phyloP scores from a whole-genome alignment of 345 rosid species.

The Erucastrum elatum region DNA sequence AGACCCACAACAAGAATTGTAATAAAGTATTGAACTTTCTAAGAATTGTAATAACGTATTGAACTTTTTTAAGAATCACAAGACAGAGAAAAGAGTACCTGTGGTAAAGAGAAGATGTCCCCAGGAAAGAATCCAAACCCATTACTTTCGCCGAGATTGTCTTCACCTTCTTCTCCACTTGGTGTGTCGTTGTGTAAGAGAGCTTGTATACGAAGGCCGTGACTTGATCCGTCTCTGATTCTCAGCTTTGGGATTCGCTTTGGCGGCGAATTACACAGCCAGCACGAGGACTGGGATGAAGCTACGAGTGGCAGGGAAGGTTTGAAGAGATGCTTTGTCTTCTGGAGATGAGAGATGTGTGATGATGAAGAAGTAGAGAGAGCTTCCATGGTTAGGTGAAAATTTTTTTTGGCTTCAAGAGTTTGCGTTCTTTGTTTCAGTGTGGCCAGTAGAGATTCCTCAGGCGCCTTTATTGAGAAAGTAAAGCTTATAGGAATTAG shows the following conservation, averaged over 20 bases:
- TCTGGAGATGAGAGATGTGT: slow-evolving; percentile 42
- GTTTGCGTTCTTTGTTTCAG: not conserved
- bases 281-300: slow-evolving; percentile 42
- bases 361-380: slow-evolving; percentile 42
- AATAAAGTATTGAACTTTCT: not conserved
- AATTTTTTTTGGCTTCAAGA: slow-evolving; percentile 9
- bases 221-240: slow-evolving; percentile 41
- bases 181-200: slow-evolving; percentile 43
- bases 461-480: slow-evolving; percentile 6
- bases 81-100: slow-evolving; percentile 29
- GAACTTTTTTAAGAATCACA: not conserved
- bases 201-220: slow-evolving; percentile 51
- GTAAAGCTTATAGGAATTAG: slow-evolving; percentile 13
- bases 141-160: slow-evolving; percentile 38
- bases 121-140: slow-evolving; percentile 49
- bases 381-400: slow-evolving; percentile 57
- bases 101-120: slow-evolving; percentile 48
- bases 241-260: slow-evolving; percentile 49
- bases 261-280: slow-evolving; percentile 31
- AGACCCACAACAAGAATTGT: not conserved
- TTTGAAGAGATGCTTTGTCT: slow-evolving; percentile 40
- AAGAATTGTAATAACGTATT: not conserved
- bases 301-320: slow-evolving; percentile 24
- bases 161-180: slow-evolving; percentile 43
- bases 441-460: slow-evolving; percentile 15